Base-by-base conservation (phyloP, 208 protist species). In the Acanthamoeba sp. region DNA sequence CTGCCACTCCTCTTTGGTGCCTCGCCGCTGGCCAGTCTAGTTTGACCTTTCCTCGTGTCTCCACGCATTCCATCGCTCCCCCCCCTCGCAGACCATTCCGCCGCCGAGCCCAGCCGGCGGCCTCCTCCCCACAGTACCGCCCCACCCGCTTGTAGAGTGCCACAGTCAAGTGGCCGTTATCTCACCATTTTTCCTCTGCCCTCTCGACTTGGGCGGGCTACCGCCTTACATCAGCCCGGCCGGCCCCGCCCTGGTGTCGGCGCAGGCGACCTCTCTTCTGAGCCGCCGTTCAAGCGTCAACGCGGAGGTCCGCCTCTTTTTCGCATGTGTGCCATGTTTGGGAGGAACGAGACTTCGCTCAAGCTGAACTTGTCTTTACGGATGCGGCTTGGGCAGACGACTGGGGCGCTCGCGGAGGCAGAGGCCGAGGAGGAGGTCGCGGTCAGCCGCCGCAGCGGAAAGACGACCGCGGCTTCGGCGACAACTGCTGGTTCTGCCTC, bases 401-500 rank as follows among this genome's bases (percentile, higher is more conserved):
- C 18, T 84, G 27, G 40, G 34, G 29, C 22, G 78, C 22, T 29
- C 29, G 78, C 20, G n/a, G 9, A 87, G 78, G 48, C n/a, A n/a
- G n/a, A n/a, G n/a, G n/a, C n/a, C n/a, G n/a, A n/a, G 22, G 85
- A 69, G 42, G 85, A 52, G 84, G 84, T 34, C 20, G 85, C n/a
- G 85, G 55, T 36, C 55, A 38, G 24, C 29, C 24, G 2, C 36
- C 29, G n/a, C 36, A 69, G 22, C 73, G 85, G 45, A 91, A 45
- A 36, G 85, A 91, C 36, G 85, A 91, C 18, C 73, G 85, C 73
- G 85, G 55, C 24, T 91, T 69, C 42, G 85, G 52, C 36, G 85
- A 91, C 50, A 91, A 34, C 52, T 96, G 95, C 64, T 96, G 95
- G 95, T 96, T 96, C 87, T 96, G 95, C 71, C 88, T 96, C 10